Conservation (phyloP, 2,329 filamentous ascomycete genomes). For the Cladophialophora yegresii region DNA sequence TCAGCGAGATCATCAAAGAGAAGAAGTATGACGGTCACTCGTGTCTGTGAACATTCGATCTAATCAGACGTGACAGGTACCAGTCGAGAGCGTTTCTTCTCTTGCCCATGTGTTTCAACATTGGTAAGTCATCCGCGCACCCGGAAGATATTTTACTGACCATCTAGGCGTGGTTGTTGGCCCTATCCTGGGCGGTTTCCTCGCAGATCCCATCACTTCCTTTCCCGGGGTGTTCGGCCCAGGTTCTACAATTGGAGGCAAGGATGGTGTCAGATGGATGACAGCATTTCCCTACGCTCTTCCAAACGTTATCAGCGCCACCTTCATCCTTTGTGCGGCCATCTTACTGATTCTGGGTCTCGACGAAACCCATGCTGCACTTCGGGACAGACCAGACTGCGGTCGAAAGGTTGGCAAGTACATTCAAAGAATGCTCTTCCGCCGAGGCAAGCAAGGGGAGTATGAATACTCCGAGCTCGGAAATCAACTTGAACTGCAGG, state of each 20-base stretch:
- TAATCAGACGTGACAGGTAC: constrained; percentile 42
- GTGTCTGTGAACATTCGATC: constrained; percentile 44
- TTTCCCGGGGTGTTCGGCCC: constrained; percentile 66
- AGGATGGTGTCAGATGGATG: constrained; percentile 65
- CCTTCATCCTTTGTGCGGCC: constrained; percentile 60
- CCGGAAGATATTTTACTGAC: neutral
- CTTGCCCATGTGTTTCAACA: constrained; percentile 69
- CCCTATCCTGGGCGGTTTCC: constrained; percentile 60
- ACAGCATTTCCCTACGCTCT: constrained; percentile 67
- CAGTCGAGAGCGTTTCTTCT: constrained; percentile 60
- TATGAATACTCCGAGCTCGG: constrained; percentile 39
- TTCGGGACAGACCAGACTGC: constrained; percentile 46
- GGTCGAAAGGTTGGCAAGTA: constrained; percentile 45
- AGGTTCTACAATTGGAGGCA: constrained; percentile 58
- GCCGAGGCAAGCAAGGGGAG: constrained; percentile 26
- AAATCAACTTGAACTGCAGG: constrained; percentile 33
- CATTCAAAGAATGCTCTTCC: constrained; percentile 39
- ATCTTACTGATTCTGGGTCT: constrained; percentile 63
- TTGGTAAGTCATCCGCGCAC: constrained; percentile 46
- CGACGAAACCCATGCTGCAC: constrained; percentile 57
- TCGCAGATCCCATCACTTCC: constrained; percentile 65
- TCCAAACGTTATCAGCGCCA: constrained; percentile 67
- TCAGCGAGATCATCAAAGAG: constrained; percentile 69
- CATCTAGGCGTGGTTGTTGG: constrained; percentile 46
- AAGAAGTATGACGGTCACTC: constrained; percentile 58